Base-by-base conservation (phyloP, 345 rosid species). In the Brassica carinata region DNA sequence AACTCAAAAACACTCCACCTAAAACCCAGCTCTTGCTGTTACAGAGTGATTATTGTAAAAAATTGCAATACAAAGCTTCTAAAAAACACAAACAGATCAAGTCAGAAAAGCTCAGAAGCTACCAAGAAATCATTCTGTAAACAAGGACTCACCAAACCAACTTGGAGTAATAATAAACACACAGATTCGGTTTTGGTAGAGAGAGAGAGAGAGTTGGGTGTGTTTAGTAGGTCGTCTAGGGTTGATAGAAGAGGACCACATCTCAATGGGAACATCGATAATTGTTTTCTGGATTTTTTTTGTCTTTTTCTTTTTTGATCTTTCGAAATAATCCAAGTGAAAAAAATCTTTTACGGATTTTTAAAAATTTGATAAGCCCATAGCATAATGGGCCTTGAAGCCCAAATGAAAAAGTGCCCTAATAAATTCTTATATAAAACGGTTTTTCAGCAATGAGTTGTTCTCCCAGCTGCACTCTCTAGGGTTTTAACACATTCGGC, bases 401-500 rank as follows among this genome's bases (percentile, higher is more conserved):
- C 45, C 63, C 74, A 70, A 4, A 48, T 11, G 0, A 30, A 48
- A 17, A 27, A 31, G 63, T 62, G 43, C 71, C 78, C 78, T 74
- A 74, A 64, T 13, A 1, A 14, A 7, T 10, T 0, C n/a, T 51
- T 76, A 76, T 76, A 64, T 71, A 51, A 34, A 1, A 2, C 0
- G 26, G 8, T 13, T 2, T 30, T 11, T 51, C n/a, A 18, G 63
- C 5, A 8, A 13, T 58, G 13, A 8, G 29, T 18, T n/a, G 1
- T 2, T 2, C 27, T 8, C 5, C 4, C 71, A 8, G 14, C 3
- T 19, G 55, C 3, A 31, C n/a, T 7, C 26, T 13, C 13, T 75
- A 75, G 79, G 79, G 79, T 67, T 75, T 40, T 19, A 8, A 51
- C 4, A 74, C 3, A 27, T 3, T 33, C 72, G 73, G 79, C 66